These are phyloP conservation scores for Parietichytrium sp. DNA, from an alignment of 108 stramenopile genomes.

Conservation along the genomic window DNA sequence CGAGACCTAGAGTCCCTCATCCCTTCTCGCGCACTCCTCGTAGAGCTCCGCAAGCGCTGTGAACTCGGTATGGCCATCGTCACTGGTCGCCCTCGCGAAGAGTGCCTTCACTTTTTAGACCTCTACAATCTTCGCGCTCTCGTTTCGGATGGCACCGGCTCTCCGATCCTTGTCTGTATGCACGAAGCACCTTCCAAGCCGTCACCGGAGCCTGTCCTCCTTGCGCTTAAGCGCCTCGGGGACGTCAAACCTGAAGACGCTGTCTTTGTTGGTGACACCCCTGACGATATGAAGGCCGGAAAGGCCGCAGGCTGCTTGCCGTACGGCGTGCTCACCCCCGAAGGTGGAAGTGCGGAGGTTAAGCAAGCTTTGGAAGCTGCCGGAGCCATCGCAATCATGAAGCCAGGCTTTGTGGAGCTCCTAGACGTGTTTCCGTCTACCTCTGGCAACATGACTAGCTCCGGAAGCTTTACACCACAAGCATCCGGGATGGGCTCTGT, in stretches of 20 bases:
- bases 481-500: neutral
- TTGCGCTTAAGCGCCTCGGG: conserved; percentile 60
- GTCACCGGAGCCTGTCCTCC: conserved; percentile 70
- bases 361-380: conserved; percentile 62
- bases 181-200: conserved; percentile 88
- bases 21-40: conserved; percentile 62
- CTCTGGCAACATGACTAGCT: neutral
- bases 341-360: conserved; percentile 61
- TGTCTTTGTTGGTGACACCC: conserved; percentile 83
- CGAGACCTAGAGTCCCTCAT: conserved; percentile 74
- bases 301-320: conserved; percentile 69
- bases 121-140: conserved; percentile 58
- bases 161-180: conserved; percentile 69
- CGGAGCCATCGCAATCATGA: conserved; percentile 66
- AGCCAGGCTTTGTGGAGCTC: conserved; percentile 67
- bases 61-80: conserved; percentile 69
- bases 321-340: conserved; percentile 79
- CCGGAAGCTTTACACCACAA: neutral
- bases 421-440: conserved; percentile 53
- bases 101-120: conserved; percentile 76
- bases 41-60: conserved; percentile 62
- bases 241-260: conserved; percentile 55
- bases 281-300: conserved; percentile 80
- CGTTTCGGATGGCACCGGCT: conserved; percentile 54
- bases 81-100: conserved; percentile 77